Evolutionary conservation across 805 yeast species (phyloP).

Genomic region (Kluyveromyces dobzhanskii): DNA sequence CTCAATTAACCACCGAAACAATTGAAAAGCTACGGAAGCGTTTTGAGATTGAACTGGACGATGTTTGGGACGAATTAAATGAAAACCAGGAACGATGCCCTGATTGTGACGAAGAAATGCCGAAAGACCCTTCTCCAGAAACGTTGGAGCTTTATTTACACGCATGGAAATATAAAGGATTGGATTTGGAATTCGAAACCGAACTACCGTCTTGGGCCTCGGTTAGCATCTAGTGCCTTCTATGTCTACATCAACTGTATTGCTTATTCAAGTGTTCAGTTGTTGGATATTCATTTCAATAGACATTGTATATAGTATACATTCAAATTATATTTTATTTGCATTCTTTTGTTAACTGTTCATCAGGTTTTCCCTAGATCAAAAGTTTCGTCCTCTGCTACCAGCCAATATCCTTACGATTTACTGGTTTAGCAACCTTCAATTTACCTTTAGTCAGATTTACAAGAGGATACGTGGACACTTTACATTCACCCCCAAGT

Average conservation of each 20-base stretch:
- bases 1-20: slow-evolving; percentile 4
- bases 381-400: too few species aligned
- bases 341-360: too few species aligned
- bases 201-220: slow-evolving; percentile 44
- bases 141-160: slow-evolving; percentile 27
- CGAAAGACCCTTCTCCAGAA: slow-evolving; percentile 19
- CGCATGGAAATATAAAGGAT: slow-evolving; percentile 31
- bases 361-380: too few species aligned
- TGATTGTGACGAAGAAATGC: slow-evolving; percentile 18
- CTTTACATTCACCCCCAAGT: slow-evolving; percentile 44
- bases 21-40: slow-evolving; percentile 6
- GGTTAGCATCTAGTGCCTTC: too few species aligned
- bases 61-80: slow-evolving; percentile 10
- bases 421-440: slow-evolving; percentile 71
- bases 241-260: too few species aligned
- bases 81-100: slow-evolving; percentile 13
- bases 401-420: slow-evolving; percentile 71
- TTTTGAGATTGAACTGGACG: slow-evolving; percentile 8
- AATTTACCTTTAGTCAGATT: slow-evolving; percentile 76
- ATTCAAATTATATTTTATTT: too few species aligned
- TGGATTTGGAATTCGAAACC: slow-evolving; percentile 34
- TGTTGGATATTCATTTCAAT: too few species aligned
- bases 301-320: too few species aligned
- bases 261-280: too few species aligned
- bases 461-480: slow-evolving; percentile 54